Conservation (phyloP, 805 yeast genomes). For the Kuraishia molischiana region DNA sequence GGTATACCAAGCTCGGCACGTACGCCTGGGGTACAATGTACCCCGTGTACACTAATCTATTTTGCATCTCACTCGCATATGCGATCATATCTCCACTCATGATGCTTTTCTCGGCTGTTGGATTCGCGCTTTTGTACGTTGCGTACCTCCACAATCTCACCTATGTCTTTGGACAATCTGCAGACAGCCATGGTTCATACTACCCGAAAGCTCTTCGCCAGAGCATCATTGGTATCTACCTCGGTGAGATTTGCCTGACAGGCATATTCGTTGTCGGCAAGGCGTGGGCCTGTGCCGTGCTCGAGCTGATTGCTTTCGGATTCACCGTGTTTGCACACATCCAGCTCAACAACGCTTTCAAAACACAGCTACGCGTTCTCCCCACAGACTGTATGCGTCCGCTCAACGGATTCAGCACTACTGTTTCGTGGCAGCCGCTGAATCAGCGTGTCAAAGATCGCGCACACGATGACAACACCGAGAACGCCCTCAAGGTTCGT, state of each 20-base stretch:
- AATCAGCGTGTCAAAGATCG: not conserved
- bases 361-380: conserved; percentile 41
- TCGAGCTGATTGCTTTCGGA: conserved; percentile 58
- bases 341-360: conserved; percentile 57
- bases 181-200: conserved; percentile 72
- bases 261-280: conserved; percentile 86
- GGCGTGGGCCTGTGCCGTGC: conserved; percentile 89
- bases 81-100: conserved; percentile 77
- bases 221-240: conserved; percentile 77
- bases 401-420: conserved; percentile 56
- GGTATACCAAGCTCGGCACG: conserved; percentile 44
- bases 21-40: conserved; percentile 68
- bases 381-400: conserved; percentile 74
- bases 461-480: conserved; percentile 1
- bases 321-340: conserved; percentile 63
- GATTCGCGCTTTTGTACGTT: conserved; percentile 63
- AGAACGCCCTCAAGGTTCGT: conserved; percentile 30
- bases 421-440: conserved; percentile 39
- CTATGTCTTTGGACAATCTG: conserved; percentile 56
- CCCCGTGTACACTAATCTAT: conserved; percentile 68
- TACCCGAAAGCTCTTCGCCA: conserved; percentile 88
- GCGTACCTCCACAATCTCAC: conserved; percentile 72
- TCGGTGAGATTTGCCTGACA: conserved; percentile 78
- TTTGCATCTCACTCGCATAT: conserved; percentile 59
- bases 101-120: conserved; percentile 59